Conservation (phyloP, 2,329 filamentous ascomycete species). For the Clathrospora elynae region DNA sequence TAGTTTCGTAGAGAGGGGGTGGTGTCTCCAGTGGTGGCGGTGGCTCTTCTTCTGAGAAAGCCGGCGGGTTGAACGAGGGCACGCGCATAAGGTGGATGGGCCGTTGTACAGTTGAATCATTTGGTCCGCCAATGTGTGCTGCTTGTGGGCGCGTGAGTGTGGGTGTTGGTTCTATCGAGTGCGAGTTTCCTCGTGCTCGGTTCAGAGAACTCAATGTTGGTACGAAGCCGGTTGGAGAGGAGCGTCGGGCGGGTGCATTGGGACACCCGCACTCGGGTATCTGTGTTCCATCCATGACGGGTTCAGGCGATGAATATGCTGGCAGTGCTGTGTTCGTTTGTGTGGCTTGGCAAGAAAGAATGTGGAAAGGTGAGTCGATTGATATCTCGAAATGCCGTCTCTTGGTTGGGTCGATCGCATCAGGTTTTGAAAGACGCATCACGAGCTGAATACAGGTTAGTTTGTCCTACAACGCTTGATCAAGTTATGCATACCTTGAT, state of each 20-base stretch:
- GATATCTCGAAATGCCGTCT: constrained; percentile 93
- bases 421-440: constrained; percentile 85
- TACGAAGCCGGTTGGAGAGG: constrained; percentile 55
- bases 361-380: constrained; percentile 93
- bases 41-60: constrained; percentile 80
- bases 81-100: constrained; percentile 84
- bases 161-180: constrained; percentile 26
- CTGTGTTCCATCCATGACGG: constrained; percentile 34
- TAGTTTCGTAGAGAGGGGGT: constrained; percentile 81
- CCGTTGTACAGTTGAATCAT: constrained; percentile 58
- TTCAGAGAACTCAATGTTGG: constrained; percentile 65
- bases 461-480: not conserved
- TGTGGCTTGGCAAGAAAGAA: constrained; percentile 90
- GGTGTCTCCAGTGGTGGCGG: constrained; percentile 77
- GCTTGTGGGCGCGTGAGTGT: constrained; percentile 58
- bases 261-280: constrained; percentile 68
- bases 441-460: constrained; percentile 68
- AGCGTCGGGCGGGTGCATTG: constrained; percentile 61
- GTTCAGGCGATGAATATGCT: constrained; percentile 69
- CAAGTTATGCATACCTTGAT: constrained; percentile 71
- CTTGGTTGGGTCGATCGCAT: constrained; percentile 76
- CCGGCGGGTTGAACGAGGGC: constrained; percentile 86
- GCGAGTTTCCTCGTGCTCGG: constrained; percentile 37
- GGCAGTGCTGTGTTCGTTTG: constrained; percentile 86
- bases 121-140: constrained; percentile 53